Evolutionary conservation across 1,284 basidiomycete species (phyloP).

Genomic region (Malassezia sympodialis): DNA sequence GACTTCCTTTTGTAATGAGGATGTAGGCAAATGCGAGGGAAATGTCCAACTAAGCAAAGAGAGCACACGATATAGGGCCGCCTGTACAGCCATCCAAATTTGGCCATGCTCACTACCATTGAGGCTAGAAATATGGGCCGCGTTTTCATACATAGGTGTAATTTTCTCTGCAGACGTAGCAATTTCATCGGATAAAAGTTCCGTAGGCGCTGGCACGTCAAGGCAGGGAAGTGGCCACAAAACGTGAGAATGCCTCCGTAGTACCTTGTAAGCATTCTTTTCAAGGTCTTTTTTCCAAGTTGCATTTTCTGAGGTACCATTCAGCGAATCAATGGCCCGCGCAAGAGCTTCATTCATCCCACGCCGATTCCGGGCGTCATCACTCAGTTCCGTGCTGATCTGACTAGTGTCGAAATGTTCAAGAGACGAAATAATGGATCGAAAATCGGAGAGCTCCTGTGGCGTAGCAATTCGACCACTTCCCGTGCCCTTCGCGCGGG

Average conservation of each 20-base stretch:
- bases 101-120: background rate
- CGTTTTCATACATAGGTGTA: too few relatives aligned
- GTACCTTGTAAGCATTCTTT: background rate
- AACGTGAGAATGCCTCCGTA: background rate
- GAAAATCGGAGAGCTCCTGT: conserved; percentile 4
- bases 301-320: background rate
- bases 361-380: conserved; percentile 1
- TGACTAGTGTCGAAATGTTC: conserved; percentile 3
- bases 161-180: conserved; percentile 1
- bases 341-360: background rate
- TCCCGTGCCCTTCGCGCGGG: background rate
- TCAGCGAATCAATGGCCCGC: background rate
- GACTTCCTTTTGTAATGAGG: background rate
- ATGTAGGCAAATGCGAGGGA: background rate
- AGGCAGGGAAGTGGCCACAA: conserved; percentile 6
- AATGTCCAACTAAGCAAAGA: background rate
- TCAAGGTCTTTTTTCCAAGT: background rate
- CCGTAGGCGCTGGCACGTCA: conserved; percentile 7
- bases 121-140: background rate
- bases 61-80: background rate
- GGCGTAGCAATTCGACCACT: background rate
- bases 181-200: conserved; percentile 9
- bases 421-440: background rate
- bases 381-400: background rate
- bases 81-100: conserved; percentile 9